Base-by-base conservation (phyloP, 192 early-diverging fungal species). In the Linnemannia zychae region DNA sequence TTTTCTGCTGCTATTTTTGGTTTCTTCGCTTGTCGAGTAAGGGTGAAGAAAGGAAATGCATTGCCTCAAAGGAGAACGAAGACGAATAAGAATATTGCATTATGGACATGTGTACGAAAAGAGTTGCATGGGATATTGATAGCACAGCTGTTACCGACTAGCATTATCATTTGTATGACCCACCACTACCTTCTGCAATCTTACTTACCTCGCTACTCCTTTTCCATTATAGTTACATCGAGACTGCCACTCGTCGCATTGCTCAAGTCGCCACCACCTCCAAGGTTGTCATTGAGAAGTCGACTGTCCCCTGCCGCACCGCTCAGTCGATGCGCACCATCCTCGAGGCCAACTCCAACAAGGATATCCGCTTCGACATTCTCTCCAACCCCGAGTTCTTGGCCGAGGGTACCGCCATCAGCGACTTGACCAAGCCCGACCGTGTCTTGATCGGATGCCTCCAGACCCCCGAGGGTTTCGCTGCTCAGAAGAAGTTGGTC, bases 381-480 rank as follows among this genome's bases (percentile, higher is more conserved):
- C 90, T 97, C 63, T 96, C 97, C 20, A 98, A 98, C 88, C 97
- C 97, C 28, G 97, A 98, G 91, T 98, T 98, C 89, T 92, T 98
- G 77, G 96, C 96, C 78, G 97, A 98, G 88, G 97, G 97, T 65
- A 96, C 97, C 24, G 96, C 97, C 28, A 93, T 98, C 68, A 88
- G 81, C 31, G 96, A 98, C 85, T 89, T 98, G 67, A 78, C 96
- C 40, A 81, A 92, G 78, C 97, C 97, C 17, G 97, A 98, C 89
- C 94, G 97, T 71, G 95, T 98, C 36, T 89, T 99, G 46, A 98
- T 98, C 87, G 96, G 97, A 77, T 92, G 93, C 40, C 89, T 94
- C 67, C 92, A 93, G 73, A 95, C 93, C 48, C 86, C 88, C 20
- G 90, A 93, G 72, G 95, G 95, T 53, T 67, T 92, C 49, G 89